A percentile compares a stretch with the other conserved stretches of the same genome.
Conservation (phyloP, 306 rosid species). For the Castanopsis chinensis region DNA sequence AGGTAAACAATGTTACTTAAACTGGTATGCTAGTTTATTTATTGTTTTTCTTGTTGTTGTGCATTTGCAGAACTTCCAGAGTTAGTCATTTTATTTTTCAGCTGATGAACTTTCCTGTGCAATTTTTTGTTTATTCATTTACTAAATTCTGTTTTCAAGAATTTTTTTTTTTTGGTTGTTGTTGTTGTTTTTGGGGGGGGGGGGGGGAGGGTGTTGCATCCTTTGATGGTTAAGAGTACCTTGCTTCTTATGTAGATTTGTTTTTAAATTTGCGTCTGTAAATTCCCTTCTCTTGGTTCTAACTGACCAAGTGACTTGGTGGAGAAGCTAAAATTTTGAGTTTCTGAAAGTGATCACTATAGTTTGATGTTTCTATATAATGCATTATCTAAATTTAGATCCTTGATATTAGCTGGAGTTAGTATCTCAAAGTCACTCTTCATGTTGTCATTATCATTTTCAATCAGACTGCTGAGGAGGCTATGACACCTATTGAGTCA, state of each 20-base stretch:
- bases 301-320: neutral
- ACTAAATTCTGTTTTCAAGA: neutral
- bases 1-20: slow-evolving; percentile 40
- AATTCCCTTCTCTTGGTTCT: slow-evolving; percentile 5
- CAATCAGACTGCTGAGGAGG: slow-evolving; percentile 88
- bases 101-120: neutral
- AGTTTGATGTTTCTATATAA: neutral
- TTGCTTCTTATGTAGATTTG: neutral
- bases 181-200: neutral
- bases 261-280: neutral
- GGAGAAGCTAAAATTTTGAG: neutral
- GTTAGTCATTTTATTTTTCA: neutral
- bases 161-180: too few species aligned
- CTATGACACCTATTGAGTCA: slow-evolving; percentile 97
- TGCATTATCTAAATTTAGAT: neutral
- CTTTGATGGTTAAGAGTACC: neutral
- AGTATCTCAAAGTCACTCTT: slow-evolving; percentile 1
- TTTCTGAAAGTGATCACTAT: neutral
- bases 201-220: too few species aligned
- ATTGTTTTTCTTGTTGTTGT: neutral
- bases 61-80: neutral
- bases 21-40: neutral
- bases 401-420: slow-evolving; percentile 5
- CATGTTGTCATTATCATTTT: slow-evolving; percentile 7
- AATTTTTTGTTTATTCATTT: neutral